Base-by-base conservation (phyloP, 1,284 basidiomycete species). In the Ceratobasidium sp. region DNA sequence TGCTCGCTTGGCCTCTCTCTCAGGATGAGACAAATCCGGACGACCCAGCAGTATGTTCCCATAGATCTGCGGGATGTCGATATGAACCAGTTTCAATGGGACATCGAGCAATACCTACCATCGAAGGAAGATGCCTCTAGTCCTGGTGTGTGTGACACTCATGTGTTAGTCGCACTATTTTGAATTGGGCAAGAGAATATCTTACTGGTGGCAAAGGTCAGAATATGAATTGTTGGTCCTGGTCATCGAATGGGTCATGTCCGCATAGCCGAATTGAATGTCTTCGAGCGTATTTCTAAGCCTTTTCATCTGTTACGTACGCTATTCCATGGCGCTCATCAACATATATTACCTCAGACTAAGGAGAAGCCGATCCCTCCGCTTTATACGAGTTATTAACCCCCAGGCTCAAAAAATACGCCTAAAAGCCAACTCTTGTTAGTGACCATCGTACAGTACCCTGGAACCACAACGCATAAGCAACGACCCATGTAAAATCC, bases 21-120 rank as follows among this genome's bases (percentile, higher is more conserved):
- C 19, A 15, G 71, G 70, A 29, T 76, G 22, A n/a, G 52, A 37
- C 7, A 32, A 29, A 15, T 44, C 32, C 15, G 56, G 56, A 34
- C 68, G 64, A 17, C 76, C 78, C 7, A 78, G 51, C 29, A 76
- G 49, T 34, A 78, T 79, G 25, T 78, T 79, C 43, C 78, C 77
- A 32, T 52, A 49, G 19, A 79, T 34, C 77, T 78, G n/a, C 7
- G 56, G 9, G 44, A 25, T 37, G 6, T n/a, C 13, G 46, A 15
- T 52, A 64, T 19, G 6, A 19, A 19, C 15, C 3, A n/a, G 2
- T 56, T 54, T 29, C 7, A 15, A 25, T 6, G 9, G 37, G 25
- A 67, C 3, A 32, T 52, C 17, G 29, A 29, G 46, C 19, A 59
- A 44, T 15, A 46, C 76, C 13, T 49, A 78, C 78, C 65, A 78